Evolutionary conservation across 768 basidiomycete species (phyloP).

Genomic region (Lentinula raphanica): DNA sequence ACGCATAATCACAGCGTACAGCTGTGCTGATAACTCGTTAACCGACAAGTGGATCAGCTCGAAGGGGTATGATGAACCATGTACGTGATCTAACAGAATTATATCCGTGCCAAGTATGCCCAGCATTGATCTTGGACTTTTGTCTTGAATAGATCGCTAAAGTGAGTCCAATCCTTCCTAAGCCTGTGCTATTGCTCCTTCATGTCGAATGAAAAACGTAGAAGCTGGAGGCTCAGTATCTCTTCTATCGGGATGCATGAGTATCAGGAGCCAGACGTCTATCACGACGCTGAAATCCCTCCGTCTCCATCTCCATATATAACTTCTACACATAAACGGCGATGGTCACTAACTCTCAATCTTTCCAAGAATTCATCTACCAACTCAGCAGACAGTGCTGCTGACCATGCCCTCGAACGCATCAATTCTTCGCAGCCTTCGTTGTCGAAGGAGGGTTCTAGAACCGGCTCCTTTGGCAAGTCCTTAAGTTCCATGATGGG

Average conservation of each 20-base stretch:
- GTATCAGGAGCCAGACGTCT: not conserved
- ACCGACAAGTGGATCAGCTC: not conserved
- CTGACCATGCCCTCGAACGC: constrained; percentile 42
- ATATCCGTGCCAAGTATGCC: constrained; percentile 2
- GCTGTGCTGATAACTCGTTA: not conserved
- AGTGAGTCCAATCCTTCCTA: not conserved
- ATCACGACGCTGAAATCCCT: not conserved
- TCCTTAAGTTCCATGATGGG: constrained; percentile 70
- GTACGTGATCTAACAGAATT: not conserved
- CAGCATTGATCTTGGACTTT: not conserved
- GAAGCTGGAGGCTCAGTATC: constrained; percentile 3
- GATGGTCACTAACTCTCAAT: constrained; percentile 4
- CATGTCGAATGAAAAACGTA: constrained; percentile 1
- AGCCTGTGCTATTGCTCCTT: not conserved
- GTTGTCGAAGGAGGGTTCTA: constrained; percentile 20
- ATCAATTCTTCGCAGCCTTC: constrained; percentile 28
- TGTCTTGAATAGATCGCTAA: constrained; percentile 1
- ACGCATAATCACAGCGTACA: not conserved
- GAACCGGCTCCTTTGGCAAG: constrained; percentile 51
- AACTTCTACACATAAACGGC: not conserved
- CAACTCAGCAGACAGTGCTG: not conserved
- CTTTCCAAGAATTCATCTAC: not conserved
- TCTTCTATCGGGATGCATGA: not conserved
- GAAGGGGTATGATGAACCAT: not conserved
- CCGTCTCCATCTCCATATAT: not conserved